These are phyloP conservation scores for Chytriomyces confervae DNA, from an alignment of 192 early-diverging fungal genomes.

Conservation along the genomic window DNA sequence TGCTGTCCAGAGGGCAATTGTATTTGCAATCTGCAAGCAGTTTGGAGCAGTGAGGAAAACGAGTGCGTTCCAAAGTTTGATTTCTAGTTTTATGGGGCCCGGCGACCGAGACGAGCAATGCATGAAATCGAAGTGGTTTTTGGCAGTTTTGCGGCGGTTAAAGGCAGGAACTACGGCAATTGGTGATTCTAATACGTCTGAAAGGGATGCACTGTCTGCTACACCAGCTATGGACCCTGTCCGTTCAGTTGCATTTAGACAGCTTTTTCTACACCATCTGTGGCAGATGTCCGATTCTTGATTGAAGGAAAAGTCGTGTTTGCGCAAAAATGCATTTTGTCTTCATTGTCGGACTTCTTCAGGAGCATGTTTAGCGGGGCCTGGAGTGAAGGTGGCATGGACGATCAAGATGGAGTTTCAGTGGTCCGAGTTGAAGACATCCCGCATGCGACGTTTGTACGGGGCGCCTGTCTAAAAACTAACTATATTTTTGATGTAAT, in stretches of 20 bases:
- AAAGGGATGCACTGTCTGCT: background rate
- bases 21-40: slow-evolving; percentile 9
- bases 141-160: slow-evolving; percentile 27
- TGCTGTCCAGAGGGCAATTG: background rate
- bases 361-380: slow-evolving; percentile 34
- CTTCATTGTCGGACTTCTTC: slow-evolving; percentile 38
- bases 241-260: slow-evolving; percentile 27
- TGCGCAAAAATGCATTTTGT: slow-evolving; percentile 40
- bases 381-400: slow-evolving; percentile 13
- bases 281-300: slow-evolving; percentile 39
- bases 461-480: background rate
- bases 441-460: slow-evolving; percentile 27
- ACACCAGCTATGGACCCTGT: slow-evolving; percentile 3
- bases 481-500: background rate
- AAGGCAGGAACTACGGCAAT: background rate
- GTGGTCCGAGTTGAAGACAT: slow-evolving; percentile 37
- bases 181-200: slow-evolving; percentile 2
- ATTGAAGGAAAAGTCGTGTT: slow-evolving; percentile 35
- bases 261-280: slow-evolving; percentile 28
- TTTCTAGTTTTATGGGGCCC: background rate
- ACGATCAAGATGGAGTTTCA: background rate
- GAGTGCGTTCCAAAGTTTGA: background rate
- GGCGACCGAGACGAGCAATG: background rate
- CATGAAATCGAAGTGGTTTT: background rate
- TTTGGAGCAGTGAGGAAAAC: background rate